phyloP scores from a whole-genome alignment of 225 moss, liverwort and hornwort species.

The Physcomitrellopsis africana region DNA sequence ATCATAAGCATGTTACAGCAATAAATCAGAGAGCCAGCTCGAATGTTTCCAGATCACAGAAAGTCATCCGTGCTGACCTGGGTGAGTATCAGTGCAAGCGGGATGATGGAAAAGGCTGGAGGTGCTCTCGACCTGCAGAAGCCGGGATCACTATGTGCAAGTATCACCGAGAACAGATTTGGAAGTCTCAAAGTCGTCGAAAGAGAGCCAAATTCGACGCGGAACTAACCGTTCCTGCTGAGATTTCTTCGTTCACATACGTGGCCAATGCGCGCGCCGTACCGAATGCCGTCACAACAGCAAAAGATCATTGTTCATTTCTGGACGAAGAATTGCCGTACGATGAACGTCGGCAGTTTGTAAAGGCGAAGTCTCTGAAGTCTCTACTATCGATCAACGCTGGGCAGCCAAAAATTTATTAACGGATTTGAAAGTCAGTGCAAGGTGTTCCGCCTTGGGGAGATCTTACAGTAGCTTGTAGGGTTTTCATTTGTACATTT shows the following conservation, averaged over 20 bases:
- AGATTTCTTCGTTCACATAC: slow-evolving; percentile 36
- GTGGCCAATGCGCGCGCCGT: slow-evolving; percentile 35
- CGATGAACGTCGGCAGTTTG: slow-evolving; percentile 54
- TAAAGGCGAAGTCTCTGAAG: slow-evolving; percentile 58
- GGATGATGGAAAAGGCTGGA: slow-evolving; percentile 68
- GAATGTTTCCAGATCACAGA: slow-evolving; percentile 39
- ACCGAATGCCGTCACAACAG: slow-evolving; percentile 26
- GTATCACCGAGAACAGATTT: slow-evolving; percentile 62
- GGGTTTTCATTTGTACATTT: slow-evolving; percentile 43
- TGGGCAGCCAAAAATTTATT: slow-evolving; percentile 19
- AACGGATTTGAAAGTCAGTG: slow-evolving; percentile 28
- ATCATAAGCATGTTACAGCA: slow-evolving; percentile 3
- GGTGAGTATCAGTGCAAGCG: slow-evolving; percentile 54
- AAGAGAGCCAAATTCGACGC: slow-evolving; percentile 42
- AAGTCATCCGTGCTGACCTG: slow-evolving; percentile 29
- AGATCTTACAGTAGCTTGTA: slow-evolving; percentile 17
- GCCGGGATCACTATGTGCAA: slow-evolving; percentile 50
- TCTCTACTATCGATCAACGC: slow-evolving; percentile 39
- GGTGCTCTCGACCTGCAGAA: slow-evolving; percentile 55
- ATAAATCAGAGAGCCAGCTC: slow-evolving; percentile 41
- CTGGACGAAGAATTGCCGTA: slow-evolving; percentile 52
- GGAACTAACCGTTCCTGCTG: slow-evolving; percentile 30
- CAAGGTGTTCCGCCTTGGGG: neutral
- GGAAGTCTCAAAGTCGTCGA: slow-evolving; percentile 48
- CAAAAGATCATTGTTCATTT: slow-evolving; percentile 37